Evolutionary conservation across 2,329 filamentous ascomycete genomes (phyloP).

Genomic region (Pseudogymnoascus pannorum): DNA sequence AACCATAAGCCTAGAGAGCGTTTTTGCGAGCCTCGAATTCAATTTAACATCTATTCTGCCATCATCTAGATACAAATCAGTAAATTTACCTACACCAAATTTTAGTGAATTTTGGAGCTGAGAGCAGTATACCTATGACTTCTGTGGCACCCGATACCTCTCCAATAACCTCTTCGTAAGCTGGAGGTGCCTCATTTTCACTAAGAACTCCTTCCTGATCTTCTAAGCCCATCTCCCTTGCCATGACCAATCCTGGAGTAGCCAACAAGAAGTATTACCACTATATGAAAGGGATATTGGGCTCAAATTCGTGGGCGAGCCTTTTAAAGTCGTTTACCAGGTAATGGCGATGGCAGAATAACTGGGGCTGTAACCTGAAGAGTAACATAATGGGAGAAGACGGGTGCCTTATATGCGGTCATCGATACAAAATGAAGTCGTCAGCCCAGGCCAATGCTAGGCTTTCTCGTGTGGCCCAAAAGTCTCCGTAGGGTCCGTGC

Average conservation of each 20-base stretch:
- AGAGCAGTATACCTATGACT: background rate
- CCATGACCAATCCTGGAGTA: background rate
- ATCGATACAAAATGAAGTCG: background rate
- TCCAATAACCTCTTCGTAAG: background rate
- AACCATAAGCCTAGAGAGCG: slow-evolving; percentile 51
- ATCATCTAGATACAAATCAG: slow-evolving; percentile 33
- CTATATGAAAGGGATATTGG: background rate
- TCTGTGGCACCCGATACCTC: background rate
- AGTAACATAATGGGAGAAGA: background rate
- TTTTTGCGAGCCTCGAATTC: slow-evolving; percentile 32
- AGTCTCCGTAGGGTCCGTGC: too few relatives aligned
- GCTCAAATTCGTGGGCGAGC: background rate
- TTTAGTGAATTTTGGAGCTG: background rate
- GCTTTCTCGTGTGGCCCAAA: too few relatives aligned
- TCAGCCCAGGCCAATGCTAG: too few relatives aligned
- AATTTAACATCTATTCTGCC: slow-evolving; percentile 49
- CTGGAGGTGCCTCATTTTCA: background rate
- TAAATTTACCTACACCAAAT: background rate
- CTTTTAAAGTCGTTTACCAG: background rate
- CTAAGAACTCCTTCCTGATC: background rate
- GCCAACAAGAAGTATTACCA: background rate
- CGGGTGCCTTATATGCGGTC: background rate
- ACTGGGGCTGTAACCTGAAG: background rate
- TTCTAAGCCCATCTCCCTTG: background rate
- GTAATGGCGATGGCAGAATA: background rate